A percentile compares a stretch with the other conserved stretches of the same genome.
phyloP scores from a whole-genome alignment of 2,329 filamentous ascomycete genomes.

The Fusarium succisae region DNA sequence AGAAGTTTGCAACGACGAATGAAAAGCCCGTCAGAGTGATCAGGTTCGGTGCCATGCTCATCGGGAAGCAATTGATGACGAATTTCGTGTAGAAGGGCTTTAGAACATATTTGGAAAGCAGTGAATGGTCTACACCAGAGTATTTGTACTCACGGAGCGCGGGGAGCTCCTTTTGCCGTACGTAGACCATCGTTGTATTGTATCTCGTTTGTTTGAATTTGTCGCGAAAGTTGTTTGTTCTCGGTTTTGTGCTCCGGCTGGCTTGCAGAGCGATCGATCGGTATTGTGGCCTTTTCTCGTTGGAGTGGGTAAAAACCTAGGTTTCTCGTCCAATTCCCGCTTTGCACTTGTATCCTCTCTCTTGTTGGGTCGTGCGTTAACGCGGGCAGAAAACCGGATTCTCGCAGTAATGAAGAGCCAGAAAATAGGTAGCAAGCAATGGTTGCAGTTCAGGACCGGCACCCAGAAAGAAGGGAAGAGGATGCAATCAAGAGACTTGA shows the following conservation, averaged over 20 bases:
- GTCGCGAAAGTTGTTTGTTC: not conserved
- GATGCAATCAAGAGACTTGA: not conserved
- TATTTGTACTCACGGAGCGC: slow-evolving; percentile 97
- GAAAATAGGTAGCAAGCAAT: not conserved
- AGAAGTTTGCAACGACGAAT: slow-evolving; percentile 88
- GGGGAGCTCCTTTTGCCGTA: slow-evolving; percentile 88
- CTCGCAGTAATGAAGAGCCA: not conserved
- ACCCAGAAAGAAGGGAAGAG: not conserved
- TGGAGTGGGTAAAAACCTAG: slow-evolving; percentile 23
- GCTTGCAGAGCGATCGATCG: slow-evolving; percentile 6
- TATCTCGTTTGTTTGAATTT: not conserved
- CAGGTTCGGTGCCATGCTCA: slow-evolving; percentile 89
- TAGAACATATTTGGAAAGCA: slow-evolving; percentile 90
- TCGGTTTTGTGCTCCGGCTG: not conserved
- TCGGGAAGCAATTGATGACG: slow-evolving; percentile 93
- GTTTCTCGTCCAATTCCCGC: slow-evolving; percentile 22
- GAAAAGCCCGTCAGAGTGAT: slow-evolving; percentile 92
- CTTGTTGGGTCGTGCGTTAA: not conserved
- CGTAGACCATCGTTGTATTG: slow-evolving; percentile 81
- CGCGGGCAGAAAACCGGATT: not conserved
- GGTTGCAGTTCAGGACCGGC: not conserved
- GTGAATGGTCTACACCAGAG: slow-evolving; percentile 87
- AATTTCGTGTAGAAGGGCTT: slow-evolving; percentile 98
- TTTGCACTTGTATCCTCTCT: slow-evolving; percentile 16
- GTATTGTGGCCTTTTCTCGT: slow-evolving; percentile 30